Conservation (phyloP, 2,329 filamentous ascomycete species). For the Pseudocercospora fuligena region DNA sequence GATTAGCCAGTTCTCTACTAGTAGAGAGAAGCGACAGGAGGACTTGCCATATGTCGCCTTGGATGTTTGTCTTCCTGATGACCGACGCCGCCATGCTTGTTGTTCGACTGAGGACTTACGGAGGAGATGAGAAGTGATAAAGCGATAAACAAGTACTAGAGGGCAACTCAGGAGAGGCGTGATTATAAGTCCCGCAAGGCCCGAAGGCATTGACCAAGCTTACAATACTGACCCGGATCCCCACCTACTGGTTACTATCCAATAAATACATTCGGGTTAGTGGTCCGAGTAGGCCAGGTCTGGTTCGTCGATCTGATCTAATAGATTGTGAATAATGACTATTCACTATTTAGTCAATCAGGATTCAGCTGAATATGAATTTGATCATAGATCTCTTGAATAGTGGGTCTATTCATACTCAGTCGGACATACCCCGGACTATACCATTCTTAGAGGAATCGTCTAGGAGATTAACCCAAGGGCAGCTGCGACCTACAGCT, state of each 20-base stretch:
- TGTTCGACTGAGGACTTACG: constrained; percentile 3
- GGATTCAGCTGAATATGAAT: background rate
- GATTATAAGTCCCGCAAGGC: background rate
- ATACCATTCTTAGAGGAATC: background rate
- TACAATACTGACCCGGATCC: background rate
- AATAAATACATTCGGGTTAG: background rate
- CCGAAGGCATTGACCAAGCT: background rate
- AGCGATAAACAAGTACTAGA: background rate
- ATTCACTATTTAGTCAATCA: background rate
- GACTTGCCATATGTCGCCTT: constrained; percentile 15
- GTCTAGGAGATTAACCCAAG: background rate
- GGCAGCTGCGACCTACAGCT: background rate
- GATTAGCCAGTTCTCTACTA: constrained; percentile 2
- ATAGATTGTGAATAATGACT: background rate
- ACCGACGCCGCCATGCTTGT: constrained; percentile 12
- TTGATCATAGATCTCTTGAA: background rate
- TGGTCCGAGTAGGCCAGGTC: background rate
- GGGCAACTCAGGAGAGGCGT: background rate
- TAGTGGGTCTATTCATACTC: background rate
- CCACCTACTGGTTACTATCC: background rate
- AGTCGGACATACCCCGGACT: background rate
- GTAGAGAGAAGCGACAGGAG: constrained; percentile 4
- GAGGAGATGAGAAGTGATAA: background rate
- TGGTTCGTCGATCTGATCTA: background rate
- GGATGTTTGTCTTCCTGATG: constrained; percentile 13